Percentiles rank a stretch among this genome's conserved stretches.
Conservation (phyloP, 495 filamentous ascomycete species). For the Penicillium macrosclerotiorum region DNA sequence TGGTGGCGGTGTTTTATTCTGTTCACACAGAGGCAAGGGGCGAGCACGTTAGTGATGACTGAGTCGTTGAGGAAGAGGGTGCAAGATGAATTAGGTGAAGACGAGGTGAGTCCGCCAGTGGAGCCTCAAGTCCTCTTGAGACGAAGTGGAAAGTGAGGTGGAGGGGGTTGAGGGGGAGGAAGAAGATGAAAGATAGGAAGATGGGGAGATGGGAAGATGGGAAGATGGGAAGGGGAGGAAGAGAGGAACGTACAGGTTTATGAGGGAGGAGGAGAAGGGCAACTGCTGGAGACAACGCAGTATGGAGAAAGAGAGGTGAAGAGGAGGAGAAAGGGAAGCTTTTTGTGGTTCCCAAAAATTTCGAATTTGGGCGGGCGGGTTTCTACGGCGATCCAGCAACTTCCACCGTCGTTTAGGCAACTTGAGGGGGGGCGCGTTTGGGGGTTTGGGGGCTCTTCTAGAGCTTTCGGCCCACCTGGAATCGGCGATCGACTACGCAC, state of each 20-base stretch:
- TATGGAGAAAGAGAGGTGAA: slow-evolving; percentile 26
- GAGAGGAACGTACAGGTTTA: slow-evolving; percentile 12
- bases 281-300: slow-evolving; percentile 22
- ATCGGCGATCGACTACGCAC: too few relatives aligned
- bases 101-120: not conserved
- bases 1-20: slow-evolving; percentile 49
- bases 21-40: not conserved
- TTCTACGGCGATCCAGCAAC: slow-evolving; percentile 49
- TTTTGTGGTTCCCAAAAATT: slow-evolving; percentile 39
- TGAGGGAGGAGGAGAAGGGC: slow-evolving; percentile 8
- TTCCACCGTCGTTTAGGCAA: slow-evolving; percentile 39
- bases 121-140: too few relatives aligned
- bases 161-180: not conserved
- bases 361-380: slow-evolving; percentile 20
- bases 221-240: slow-evolving; percentile 2
- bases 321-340: slow-evolving; percentile 18
- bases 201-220: slow-evolving; percentile 1
- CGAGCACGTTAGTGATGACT: slow-evolving; percentile 1
- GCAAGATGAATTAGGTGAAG: not conserved
- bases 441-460: too few relatives aligned
- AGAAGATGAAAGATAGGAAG: slow-evolving; percentile 1
- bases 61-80: not conserved
- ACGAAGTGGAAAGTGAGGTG: slow-evolving; percentile 5
- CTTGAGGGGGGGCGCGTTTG: too few relatives aligned
- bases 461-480: slow-evolving; percentile 13